A percentile compares a stretch with the other conserved stretches of the same genome.
phyloP scores from a whole-genome alignment of 2,329 filamentous ascomycete species.

The Xylaria hypoxylon region DNA sequence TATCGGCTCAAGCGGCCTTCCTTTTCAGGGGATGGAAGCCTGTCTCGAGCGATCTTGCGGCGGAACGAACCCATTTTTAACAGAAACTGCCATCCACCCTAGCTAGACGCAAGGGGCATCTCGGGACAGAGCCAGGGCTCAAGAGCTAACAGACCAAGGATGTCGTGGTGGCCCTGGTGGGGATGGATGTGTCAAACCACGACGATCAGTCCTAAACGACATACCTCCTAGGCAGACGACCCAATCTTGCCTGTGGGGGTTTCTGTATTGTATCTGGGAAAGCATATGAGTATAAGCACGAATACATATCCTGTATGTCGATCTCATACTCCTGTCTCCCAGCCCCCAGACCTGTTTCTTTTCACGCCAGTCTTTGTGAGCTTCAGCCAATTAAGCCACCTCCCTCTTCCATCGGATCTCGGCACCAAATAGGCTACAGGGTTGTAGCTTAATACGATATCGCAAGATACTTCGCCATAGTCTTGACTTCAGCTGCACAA shows the following conservation, averaged over 20 bases:
- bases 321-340: constrained; percentile 1
- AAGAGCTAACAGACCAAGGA: background rate
- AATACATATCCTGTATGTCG: constrained; percentile 1
- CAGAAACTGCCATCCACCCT: background rate
- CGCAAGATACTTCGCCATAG: background rate
- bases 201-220: background rate
- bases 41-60: constrained; percentile 13
- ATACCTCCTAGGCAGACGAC: background rate
- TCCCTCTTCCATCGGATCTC: background rate
- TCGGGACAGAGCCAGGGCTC: background rate
- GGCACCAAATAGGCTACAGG: background rate
- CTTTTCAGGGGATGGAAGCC: background rate
- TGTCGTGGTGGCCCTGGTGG: background rate
- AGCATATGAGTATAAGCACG: background rate
- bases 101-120: background rate
- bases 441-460: constrained; percentile 1
- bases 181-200: constrained; percentile 4
- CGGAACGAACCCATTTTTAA: background rate
- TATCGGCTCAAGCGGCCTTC: constrained; percentile 10
- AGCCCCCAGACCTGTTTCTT: background rate
- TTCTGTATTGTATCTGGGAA: background rate
- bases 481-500: background rate
- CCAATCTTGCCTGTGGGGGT: background rate
- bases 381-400: background rate
- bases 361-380: background rate